Evolutionary conservation across 495 filamentous ascomycete genomes (phyloP).

Genomic region (Tuber melanosporum): DNA sequence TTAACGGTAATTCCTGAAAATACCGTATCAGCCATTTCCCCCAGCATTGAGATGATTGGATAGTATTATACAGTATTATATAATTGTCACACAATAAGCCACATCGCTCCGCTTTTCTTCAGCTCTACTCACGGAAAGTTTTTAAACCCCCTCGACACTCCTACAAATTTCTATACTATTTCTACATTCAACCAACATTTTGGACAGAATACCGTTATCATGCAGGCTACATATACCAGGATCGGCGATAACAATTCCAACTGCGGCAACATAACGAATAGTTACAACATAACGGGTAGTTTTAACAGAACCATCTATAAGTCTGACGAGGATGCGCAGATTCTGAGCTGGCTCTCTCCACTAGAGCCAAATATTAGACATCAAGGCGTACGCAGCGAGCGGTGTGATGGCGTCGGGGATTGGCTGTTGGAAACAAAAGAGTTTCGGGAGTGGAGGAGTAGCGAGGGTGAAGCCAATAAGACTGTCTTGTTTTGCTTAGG

Average conservation of each 20-base stretch:
- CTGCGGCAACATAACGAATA: too few relatives aligned
- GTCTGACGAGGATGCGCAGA: not conserved
- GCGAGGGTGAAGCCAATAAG: not conserved
- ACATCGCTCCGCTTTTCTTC: not conserved
- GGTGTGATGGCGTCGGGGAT: not conserved
- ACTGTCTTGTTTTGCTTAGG: not conserved
- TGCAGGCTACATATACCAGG: not conserved
- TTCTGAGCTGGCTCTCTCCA: not conserved
- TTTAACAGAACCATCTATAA: not conserved
- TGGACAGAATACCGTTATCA: not conserved
- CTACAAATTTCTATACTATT: not conserved
- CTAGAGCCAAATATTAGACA: not conserved
- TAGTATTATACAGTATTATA: too few relatives aligned
- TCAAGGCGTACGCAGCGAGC: not conserved
- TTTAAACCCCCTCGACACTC: not conserved
- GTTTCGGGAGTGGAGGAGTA: not conserved
- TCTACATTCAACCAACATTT: not conserved
- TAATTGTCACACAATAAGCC: too few relatives aligned
- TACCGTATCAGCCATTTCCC: too few relatives aligned
- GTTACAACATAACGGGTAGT: too few relatives aligned
- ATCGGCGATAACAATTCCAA: too few relatives aligned
- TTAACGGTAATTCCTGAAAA: too few relatives aligned
- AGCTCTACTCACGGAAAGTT: not conserved
- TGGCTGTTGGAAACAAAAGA: not conserved
- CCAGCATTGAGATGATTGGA: too few relatives aligned